Base-by-base conservation (phyloP, 2,329 filamentous ascomycete species). In the Colletotrichum orchidophilum region DNA sequence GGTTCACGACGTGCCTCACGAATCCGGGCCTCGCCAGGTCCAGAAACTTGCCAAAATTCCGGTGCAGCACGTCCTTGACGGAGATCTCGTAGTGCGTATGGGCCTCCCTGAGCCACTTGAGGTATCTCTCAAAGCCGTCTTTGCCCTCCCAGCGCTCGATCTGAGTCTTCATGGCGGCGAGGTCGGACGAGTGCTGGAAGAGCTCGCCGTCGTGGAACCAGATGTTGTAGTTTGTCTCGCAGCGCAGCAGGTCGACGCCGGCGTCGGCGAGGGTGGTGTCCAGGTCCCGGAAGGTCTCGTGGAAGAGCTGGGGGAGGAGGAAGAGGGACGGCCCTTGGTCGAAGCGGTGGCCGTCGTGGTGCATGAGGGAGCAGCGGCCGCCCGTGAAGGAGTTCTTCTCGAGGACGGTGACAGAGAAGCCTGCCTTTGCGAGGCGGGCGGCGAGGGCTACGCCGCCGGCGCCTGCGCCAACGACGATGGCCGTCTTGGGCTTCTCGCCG, bases 311-410 rank as follows among this genome's bases (percentile, higher is more conserved):
- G 2, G 93, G 93, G 6, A 94, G 88, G 0, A 95, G 85, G 21
- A 94, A 87, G 3, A 94, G 87, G 1, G 92, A 94, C 0, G 93
- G 93, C 0, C 93, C 93, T 83, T 94, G 92, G 77, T 95, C 93
- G 82, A 94, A 94, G 68, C 93, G 89, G 79, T 90, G 90, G 65
- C 88, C 90, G 58, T 88, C 81, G 70, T 88, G 82, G 63, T 88
- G 82, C 46, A 94, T 86, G 29, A 94, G 81, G 54, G 89, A 92
- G 80, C 92, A 94, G 65, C 93, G 85, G 4, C 93, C 93, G 55
- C 93, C 93, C 0, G 90, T 91, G 78, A 93, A 93, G 67, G 83
- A 82, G 77, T 94, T 94, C 84, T 94, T 94, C 80, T 95, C 93
- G n/a, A 94, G 81, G 1, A 94, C 90, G 0, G 91, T 94, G n/a